Evolutionary conservation across 208 protist genomes (phyloP).

Genomic region (Trypanosomatidae sp.): DNA sequence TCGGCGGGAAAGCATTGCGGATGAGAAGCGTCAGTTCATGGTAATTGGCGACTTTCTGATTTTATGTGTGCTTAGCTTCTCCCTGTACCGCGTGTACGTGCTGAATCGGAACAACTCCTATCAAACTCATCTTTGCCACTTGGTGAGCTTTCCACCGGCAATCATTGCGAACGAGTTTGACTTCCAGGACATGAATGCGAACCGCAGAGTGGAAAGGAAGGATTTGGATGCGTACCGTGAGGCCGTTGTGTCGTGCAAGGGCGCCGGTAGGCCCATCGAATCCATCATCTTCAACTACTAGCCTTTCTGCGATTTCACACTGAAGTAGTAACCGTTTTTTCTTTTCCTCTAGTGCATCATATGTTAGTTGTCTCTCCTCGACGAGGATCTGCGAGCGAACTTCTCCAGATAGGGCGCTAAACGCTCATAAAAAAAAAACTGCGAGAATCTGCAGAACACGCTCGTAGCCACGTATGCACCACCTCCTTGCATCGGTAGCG

Average conservation of each 20-base stretch:
- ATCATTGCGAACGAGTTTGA: conserved; percentile 91
- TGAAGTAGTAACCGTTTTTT: neutral
- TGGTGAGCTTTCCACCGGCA: conserved; percentile 74
- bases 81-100: conserved; percentile 68
- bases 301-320: neutral
- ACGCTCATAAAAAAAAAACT: no score
- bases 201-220: conserved; percentile 62
- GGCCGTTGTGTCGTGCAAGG: conserved; percentile 57
- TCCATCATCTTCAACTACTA: conserved; percentile 88
- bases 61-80: conserved; percentile 53
- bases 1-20: conserved; percentile 67
- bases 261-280: conserved; percentile 50
- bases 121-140: conserved; percentile 71
- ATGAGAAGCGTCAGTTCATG: conserved; percentile 75
- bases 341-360: neutral
- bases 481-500: no score
- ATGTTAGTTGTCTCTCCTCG: neutral
- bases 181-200: conserved; percentile 62
- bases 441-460: no score
- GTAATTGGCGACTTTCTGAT: conserved; percentile 77
- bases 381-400: neutral
- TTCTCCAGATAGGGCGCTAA: no score
- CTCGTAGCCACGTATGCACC: no score
- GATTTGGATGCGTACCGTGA: conserved; percentile 77
- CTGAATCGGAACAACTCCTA: conserved; percentile 65